A percentile compares a stretch with the other conserved stretches of the same genome.
These are phyloP conservation scores for Persicaria tinctoria DNA, from an alignment of 148 eudicot genomes.

Conservation along the genomic window DNA sequence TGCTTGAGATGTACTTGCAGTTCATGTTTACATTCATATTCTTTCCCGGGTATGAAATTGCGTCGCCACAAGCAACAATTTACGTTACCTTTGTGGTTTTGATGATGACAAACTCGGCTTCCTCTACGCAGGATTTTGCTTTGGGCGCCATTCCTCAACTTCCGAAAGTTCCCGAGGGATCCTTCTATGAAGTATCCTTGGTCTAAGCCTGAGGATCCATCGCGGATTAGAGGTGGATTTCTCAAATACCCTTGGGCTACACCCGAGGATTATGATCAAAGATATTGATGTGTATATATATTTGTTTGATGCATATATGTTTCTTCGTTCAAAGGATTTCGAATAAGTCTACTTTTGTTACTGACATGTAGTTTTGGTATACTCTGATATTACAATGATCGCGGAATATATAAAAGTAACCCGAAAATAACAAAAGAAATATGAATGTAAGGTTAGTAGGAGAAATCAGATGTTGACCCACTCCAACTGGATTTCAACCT, in stretches of 20 bases:
- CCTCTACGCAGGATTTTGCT: constrained; percentile 43
- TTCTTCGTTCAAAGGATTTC: too few species aligned
- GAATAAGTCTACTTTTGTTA: too few species aligned
- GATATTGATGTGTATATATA: background rate
- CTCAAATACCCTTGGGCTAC: constrained; percentile 70
- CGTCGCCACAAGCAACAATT: too few species aligned
- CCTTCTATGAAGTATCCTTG: constrained; percentile 80
- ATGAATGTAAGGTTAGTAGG: too few species aligned
- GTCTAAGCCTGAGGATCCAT: constrained; percentile 64
- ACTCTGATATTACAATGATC: too few species aligned
- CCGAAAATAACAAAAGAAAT: too few species aligned
- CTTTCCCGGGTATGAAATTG: constrained; percentile 58
- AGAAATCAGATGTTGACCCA: background rate
- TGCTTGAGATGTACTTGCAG: constrained; percentile 70
- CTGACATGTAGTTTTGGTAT: too few species aligned
- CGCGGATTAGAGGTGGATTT: constrained; percentile 33
- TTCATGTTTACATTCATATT: constrained; percentile 86
- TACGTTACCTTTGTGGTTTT: too few species aligned
- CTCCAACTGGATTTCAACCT: constrained; percentile 6
- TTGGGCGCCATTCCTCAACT: constrained; percentile 91
- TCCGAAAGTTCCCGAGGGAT: constrained; percentile 85
- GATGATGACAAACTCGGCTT: too few species aligned
- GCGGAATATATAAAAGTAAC: too few species aligned
- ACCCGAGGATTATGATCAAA: constrained; percentile 60
- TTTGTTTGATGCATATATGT: too few species aligned